Percentiles rank a stretch among this genome's conserved stretches.
These are phyloP conservation scores for Neoboletus magnificus DNA, from an alignment of 768 basidiomycete genomes.

Conservation along the genomic window DNA sequence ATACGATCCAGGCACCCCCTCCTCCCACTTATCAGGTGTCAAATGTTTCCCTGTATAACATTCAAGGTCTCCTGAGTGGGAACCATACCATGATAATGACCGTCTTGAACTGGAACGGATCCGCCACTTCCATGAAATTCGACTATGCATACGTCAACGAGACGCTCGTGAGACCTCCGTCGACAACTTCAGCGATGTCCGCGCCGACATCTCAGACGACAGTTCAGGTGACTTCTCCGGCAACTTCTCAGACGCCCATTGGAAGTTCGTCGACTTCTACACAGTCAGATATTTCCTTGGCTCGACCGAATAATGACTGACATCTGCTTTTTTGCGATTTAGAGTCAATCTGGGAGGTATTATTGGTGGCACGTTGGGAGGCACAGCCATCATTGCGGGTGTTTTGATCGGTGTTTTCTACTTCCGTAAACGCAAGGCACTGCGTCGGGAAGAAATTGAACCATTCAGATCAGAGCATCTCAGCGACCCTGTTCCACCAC, in stretches of 20 bases:
- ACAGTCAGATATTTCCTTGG: constrained; percentile 7
- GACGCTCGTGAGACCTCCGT: constrained; percentile 11
- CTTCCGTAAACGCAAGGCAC: constrained; percentile 6
- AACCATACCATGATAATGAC: constrained; percentile 23
- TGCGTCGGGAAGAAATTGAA: neutral
- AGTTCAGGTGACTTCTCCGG: neutral
- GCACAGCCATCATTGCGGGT: neutral
- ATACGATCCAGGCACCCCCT: constrained; percentile 1
- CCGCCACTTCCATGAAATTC: constrained; percentile 23
- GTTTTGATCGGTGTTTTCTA: constrained; percentile 3
- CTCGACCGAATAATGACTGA: constrained; percentile 2
- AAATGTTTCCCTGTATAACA: constrained; percentile 16
- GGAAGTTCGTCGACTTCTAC: neutral
- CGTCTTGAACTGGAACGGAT: constrained; percentile 18
- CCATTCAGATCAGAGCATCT: constrained; percentile 3
- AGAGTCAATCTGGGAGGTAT: constrained; percentile 14
- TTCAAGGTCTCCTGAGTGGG: constrained; percentile 15
- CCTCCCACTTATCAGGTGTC: constrained; percentile 18
- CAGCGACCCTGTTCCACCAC: neutral
- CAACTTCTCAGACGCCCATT: neutral
- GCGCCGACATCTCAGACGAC: neutral
- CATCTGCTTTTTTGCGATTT: neutral
- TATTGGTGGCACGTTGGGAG: constrained; percentile 17
- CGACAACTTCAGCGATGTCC: neutral
- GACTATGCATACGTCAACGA: constrained; percentile 27